Evolutionary conservation across 106 monocot species (phyloP).

Genomic region (Acorus gramineus): DNA sequence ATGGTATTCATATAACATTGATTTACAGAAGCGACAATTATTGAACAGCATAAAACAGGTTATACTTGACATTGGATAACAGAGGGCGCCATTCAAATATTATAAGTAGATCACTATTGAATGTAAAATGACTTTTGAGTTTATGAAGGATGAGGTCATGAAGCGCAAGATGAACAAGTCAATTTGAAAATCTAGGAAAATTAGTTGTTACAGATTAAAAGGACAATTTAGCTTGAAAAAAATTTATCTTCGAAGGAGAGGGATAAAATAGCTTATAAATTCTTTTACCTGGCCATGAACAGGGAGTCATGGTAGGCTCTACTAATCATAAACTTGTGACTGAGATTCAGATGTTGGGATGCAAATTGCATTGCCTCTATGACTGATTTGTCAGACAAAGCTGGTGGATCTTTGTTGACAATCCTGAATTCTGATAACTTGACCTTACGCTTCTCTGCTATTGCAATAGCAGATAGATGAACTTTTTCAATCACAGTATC

Average conservation of each 20-base stretch:
- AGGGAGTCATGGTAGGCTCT: conserved; percentile 98
- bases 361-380: conserved; percentile 52
- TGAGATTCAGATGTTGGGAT: conserved; percentile 52
- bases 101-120: no score
- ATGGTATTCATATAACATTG: no score
- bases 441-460: conserved; percentile 59
- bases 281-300: conserved; percentile 89
- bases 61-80: no score
- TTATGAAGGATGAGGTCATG: no score
- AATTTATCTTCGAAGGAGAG: neutral
- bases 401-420: conserved; percentile 93
- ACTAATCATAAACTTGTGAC: conserved; percentile 78
- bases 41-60: no score
- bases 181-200: no score
- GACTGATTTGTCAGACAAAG: conserved; percentile 46
- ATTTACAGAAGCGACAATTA: no score
- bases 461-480: conserved; percentile 54
- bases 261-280: neutral
- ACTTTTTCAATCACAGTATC: conserved; percentile 66
- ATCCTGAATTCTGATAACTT: conserved; percentile 67
- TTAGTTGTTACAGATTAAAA: no score
- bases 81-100: no score
- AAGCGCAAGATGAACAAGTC: no score
- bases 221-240: no score
- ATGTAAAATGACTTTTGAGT: no score